Conservation (phyloP, 2,329 filamentous ascomycete genomes). For the Fusarium bactridioides region DNA sequence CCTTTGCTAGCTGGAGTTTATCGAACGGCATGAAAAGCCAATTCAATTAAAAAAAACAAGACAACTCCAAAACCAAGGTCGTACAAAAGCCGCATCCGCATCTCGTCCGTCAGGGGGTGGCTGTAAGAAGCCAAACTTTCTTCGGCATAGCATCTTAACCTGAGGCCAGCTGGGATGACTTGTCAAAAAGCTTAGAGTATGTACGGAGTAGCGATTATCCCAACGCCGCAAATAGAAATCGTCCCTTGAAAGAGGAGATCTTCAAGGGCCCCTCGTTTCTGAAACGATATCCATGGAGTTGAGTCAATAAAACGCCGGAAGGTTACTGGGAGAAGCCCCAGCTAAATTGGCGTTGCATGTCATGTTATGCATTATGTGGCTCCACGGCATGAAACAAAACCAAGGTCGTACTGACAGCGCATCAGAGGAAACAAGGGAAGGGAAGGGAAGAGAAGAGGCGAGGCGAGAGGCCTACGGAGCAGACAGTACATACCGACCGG, state of each 20-base stretch:
- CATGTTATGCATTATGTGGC: slow-evolving; percentile 38
- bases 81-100: slow-evolving; percentile 15
- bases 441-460: neutral
- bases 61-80: slow-evolving; percentile 7
- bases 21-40: slow-evolving; percentile 13
- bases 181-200: neutral
- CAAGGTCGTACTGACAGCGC: slow-evolving; percentile 40
- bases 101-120: slow-evolving; percentile 29
- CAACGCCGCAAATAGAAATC: neutral
- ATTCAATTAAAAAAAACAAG: slow-evolving; percentile 10
- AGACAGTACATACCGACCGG: neutral
- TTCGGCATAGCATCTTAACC: neutral
- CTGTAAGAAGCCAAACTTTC: slow-evolving; percentile 2
- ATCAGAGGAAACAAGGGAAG: slow-evolving; percentile 17
- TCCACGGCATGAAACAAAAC: slow-evolving; percentile 36
- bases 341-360: slow-evolving; percentile 33
- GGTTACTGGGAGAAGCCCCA: slow-evolving; percentile 3
- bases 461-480: neutral
- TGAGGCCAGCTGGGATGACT: slow-evolving; percentile 23
- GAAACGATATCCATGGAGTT: slow-evolving; percentile 21
- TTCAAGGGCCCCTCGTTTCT: slow-evolving; percentile 7
- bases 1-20: slow-evolving; percentile 19
- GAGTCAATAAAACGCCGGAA: neutral
- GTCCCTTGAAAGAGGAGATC: neutral
- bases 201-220: neutral